Conservation (phyloP, 2,329 filamentous ascomycete genomes). For the Volutella citrinella region DNA sequence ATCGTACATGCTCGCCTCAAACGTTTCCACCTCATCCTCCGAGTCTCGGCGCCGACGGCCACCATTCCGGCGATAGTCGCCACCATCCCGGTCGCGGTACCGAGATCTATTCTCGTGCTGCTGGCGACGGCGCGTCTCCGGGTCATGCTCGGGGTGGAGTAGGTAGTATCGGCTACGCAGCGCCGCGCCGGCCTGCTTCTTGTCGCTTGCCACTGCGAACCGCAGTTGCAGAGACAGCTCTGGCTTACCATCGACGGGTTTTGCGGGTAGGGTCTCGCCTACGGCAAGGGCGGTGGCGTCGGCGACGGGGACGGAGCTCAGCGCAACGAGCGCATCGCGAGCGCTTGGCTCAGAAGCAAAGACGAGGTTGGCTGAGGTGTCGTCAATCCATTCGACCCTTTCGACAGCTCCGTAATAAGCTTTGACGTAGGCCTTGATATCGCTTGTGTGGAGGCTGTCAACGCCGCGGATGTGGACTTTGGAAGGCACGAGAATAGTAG, state of each 20-base stretch:
- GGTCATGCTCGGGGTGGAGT: conserved; percentile 85
- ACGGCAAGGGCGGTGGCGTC: conserved; percentile 55
- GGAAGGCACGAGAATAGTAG: conserved; percentile 32
- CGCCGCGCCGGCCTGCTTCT: conserved; percentile 75
- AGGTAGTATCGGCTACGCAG: conserved; percentile 88
- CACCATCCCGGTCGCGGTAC: conserved; percentile 58
- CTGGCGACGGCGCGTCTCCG: conserved; percentile 65
- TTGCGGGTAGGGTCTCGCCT: conserved; percentile 67
- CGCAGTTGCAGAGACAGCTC: conserved; percentile 70
- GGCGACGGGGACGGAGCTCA: conserved; percentile 49
- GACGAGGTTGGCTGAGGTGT: conserved; percentile 82
- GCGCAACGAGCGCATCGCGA: conserved; percentile 51
- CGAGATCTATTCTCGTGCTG: conserved; percentile 55
- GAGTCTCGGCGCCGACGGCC: conserved; percentile 40
- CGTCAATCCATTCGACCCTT: conserved; percentile 91
- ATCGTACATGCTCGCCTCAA: conserved; percentile 80
- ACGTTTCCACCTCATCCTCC: conserved; percentile 52
- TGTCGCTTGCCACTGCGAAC: conserved; percentile 71
- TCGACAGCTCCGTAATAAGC: conserved; percentile 62
- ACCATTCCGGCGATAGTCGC: conserved; percentile 29
- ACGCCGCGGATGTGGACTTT: conserved; percentile 86
- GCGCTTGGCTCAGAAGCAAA: conserved; percentile 59
- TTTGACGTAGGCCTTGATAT: conserved; percentile 73
- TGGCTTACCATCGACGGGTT: conserved; percentile 64
- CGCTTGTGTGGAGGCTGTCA: conserved; percentile 73